Percentiles rank a stretch among this genome's conserved stretches.
Conservation (phyloP, 108 stramenopile genomes). For the Skeletonema grethae region DNA sequence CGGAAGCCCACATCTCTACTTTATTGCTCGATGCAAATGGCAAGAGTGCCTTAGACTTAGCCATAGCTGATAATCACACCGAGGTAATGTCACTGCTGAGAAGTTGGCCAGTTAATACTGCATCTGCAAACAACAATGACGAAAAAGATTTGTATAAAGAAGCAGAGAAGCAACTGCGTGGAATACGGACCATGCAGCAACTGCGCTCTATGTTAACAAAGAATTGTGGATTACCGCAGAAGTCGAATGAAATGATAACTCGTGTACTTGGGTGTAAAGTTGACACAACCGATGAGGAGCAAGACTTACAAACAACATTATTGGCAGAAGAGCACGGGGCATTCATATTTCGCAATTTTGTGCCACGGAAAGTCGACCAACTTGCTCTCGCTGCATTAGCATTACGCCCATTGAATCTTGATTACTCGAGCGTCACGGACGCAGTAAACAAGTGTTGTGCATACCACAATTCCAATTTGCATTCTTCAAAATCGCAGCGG, state of each 20-base stretch:
- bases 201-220: constrained; percentile 24
- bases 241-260: constrained; percentile 5
- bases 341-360: constrained; percentile 40
- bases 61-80: constrained; percentile 15
- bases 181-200: constrained; percentile 33
- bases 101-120: constrained; percentile 17
- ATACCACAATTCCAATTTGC: not conserved
- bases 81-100: constrained; percentile 19
- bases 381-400: constrained; percentile 40
- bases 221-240: constrained; percentile 13
- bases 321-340: constrained; percentile 46
- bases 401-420: constrained; percentile 34
- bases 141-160: constrained; percentile 26
- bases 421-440: constrained; percentile 12
- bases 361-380: constrained; percentile 44
- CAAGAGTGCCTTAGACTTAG: constrained; percentile 51
- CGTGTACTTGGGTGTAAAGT: constrained; percentile 36
- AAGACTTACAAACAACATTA: constrained; percentile 10
- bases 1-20: constrained; percentile 49
- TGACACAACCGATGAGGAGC: constrained; percentile 24
- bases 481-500: not conserved
- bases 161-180: constrained; percentile 37
- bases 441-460: not conserved
- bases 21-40: constrained; percentile 31
- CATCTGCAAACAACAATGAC: constrained; percentile 1